These are phyloP conservation scores for Penicillium subrubescens DNA, from an alignment of 495 filamentous ascomycete genomes.

Conservation along the genomic window DNA sequence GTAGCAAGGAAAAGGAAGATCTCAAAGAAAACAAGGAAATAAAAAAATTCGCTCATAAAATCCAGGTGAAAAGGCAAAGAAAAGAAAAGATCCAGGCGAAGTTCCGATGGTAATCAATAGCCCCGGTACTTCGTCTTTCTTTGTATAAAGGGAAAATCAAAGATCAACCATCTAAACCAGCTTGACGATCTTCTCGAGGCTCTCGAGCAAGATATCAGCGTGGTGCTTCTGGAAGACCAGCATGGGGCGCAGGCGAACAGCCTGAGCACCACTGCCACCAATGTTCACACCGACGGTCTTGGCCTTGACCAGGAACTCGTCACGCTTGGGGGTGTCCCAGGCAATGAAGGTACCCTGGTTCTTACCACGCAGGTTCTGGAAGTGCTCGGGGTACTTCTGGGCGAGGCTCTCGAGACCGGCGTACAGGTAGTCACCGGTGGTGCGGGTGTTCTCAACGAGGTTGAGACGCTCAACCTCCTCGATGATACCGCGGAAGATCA, in stretches of 20 bases:
- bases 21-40: constrained; percentile 1
- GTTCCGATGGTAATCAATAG: constrained; percentile 14
- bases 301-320: constrained; percentile 75
- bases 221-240: constrained; percentile 94
- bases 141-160: background rate
- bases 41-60: constrained; percentile 31
- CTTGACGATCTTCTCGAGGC: constrained; percentile 75
- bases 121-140: background rate
- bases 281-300: constrained; percentile 88
- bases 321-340: constrained; percentile 85
- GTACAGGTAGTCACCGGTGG: constrained; percentile 84
- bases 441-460: constrained; percentile 78
- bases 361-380: constrained; percentile 90
- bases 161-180: constrained; percentile 42
- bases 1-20: constrained; percentile 15
- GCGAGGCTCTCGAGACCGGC: constrained; percentile 67
- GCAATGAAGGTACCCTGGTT: constrained; percentile 96
- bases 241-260: constrained; percentile 91
- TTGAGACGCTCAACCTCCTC: constrained; percentile 80
- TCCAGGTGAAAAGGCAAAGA: constrained; percentile 14
- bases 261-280: constrained; percentile 79
- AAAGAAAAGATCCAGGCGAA: constrained; percentile 12
- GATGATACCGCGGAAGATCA: constrained; percentile 92
- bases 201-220: constrained; percentile 68
- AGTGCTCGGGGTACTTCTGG: constrained; percentile 75